Evolutionary conservation across 768 basidiomycete genomes (phyloP), one percentile per base, ranked within the genome.

Genomic region (Roridomyces roridus): DNA sequence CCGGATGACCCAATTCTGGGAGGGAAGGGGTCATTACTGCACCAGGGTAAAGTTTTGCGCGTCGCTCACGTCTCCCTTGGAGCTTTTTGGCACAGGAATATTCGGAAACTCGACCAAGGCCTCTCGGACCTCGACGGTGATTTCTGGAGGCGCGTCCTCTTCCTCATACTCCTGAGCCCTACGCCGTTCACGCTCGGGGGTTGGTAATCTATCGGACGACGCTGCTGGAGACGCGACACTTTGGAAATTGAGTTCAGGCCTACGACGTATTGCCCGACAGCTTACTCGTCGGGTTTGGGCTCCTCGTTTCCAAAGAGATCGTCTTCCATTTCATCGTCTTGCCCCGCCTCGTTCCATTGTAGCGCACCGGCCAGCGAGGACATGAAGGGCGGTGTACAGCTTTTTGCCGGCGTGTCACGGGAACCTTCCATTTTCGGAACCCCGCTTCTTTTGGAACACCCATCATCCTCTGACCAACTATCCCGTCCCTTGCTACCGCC

Each of bases 1-100:
- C 37, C 92, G 87, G 51, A 96, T 85, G 48, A 94, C 89, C 95
- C 95, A 98, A 63, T 88, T 86, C 93, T 94, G 59, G 41, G 57
- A 36, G 37, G 24, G 55, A 29, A 25, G 31, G 31, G 14, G 31
- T 34, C 4, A 44, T 28, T 49, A 52, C 37, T 44, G 43, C 25
- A 60, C 36, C 46, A 68, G 31, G 24, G 25, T 44, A 28, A 36
- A 29, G 24, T 29, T 36, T 44, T 46, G 20, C 6, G 40, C 44
- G 46, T 34, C 14, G 67, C 86, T 77, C 70, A 96, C 96, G 68
- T 90, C 83, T 51, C 87, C 88, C 69, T 95, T 89, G 55, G 91
- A 89, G 60, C 86, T 87, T 64, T 82, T 83, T 48, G 94, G 89
- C 21, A 89, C 82, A 11, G 91, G 92, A 21, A 95, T 80, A 67